phyloP scores from a whole-genome alignment of 768 basidiomycete species.

The Suillus subluteus region DNA sequence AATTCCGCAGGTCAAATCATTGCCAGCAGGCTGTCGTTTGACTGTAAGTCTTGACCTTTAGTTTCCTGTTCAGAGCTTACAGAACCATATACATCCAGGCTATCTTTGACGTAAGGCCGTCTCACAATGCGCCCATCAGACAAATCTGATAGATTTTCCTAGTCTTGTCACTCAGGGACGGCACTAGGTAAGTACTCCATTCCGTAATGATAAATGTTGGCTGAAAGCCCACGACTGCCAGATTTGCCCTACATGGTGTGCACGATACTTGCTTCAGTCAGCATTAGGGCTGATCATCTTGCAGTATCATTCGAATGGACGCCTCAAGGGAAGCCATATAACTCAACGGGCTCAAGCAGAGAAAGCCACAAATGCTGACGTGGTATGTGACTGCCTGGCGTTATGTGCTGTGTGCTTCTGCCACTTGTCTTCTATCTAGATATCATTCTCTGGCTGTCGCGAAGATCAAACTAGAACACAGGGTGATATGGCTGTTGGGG shows the following conservation, averaged over 20 bases:
- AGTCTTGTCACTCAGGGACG: conserved; percentile 55
- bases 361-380: conserved; percentile 72
- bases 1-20: conserved; percentile 45
- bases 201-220: neutral
- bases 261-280: neutral
- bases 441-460: conserved; percentile 73
- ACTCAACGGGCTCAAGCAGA: conserved; percentile 32
- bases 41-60: conserved; percentile 40
- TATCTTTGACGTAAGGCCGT: conserved; percentile 50
- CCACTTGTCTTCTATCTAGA: conserved; percentile 37
- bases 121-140: neutral
- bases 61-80: neutral
- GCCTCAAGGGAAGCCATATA: conserved; percentile 50
- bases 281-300: neutral
- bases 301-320: conserved; percentile 65
- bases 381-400: conserved; percentile 39
- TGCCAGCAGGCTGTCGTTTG: conserved; percentile 70
- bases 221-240: conserved; percentile 1
- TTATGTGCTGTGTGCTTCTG: neutral
- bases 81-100: conserved; percentile 23
- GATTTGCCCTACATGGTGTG: conserved; percentile 35
- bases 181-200: conserved; percentile 40
- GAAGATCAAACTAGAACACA: conserved; percentile 71
- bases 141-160: conserved; percentile 8
- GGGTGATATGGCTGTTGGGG: conserved; percentile 68